Evolutionary conservation across 306 rosid species (phyloP), one percentile per base, ranked within the genome.

Genomic region (Prinsepia uniflora): DNA sequence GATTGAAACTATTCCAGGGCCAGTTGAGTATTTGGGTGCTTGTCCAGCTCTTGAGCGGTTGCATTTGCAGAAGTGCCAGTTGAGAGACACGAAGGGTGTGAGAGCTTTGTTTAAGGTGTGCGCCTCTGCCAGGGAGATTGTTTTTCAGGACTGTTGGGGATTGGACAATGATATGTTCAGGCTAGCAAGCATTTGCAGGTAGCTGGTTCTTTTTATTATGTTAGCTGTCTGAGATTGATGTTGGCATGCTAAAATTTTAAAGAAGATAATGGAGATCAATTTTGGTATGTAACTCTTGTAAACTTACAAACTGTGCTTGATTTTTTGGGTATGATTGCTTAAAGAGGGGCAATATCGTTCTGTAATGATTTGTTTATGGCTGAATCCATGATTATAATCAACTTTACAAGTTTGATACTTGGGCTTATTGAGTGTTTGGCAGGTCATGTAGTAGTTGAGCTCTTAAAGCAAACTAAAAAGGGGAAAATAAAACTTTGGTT

Each of bases 111-210:
- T 89, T 52, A 47, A 69, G 9, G 74, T 88, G 34, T 88, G 95
- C 73, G 83, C 78, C 54, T 73, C 81, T 72, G 92, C 86, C 10
- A 86, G 75, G 74, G 96, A 89, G 80, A 67, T 89, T 72, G 75
- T 88, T 65, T 65, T 92, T 59, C 86, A 87, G 79, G 88, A 92
- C 36, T 92, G 95, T 65, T 92, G 96, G 96, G 98, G 98, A 12
- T 72, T 92, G 87, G 89, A 79, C 18, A 64, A 92, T 65, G 82
- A 57, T 41, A 66, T 82, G 68, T 83, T 92, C 70, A 64, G 73
- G 63, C 75, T 85, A 62, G 96, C 96, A 0, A 82, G 76, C 78
- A 62, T 66, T 68, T 89, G 86, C 88, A 86, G 98, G 98, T 92
- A 80, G 73, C 71, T 47, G 12, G 30, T 20, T 67, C 59, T 45